Percentiles rank a stretch among this genome's conserved stretches.
Conservation (phyloP, 306 rosid species). For the Delonix regia region DNA sequence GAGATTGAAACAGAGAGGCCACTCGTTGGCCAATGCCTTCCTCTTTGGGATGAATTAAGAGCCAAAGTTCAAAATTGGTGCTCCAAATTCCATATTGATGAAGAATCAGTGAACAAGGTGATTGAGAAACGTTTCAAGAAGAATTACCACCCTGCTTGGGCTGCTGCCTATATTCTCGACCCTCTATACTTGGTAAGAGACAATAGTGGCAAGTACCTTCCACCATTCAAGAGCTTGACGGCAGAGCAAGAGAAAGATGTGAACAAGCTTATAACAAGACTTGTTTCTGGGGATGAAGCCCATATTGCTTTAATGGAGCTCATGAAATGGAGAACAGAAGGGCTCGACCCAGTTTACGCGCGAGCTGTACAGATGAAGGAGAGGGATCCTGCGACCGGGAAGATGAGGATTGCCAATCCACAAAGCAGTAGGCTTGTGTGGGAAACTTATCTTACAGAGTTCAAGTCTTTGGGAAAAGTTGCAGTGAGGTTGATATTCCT, state of each 20-base stretch:
- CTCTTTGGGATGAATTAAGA: constrained; percentile 81
- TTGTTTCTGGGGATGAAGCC: constrained; percentile 60
- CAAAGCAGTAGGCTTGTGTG: constrained; percentile 73
- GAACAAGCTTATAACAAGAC: constrained; percentile 61
- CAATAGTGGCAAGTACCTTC: constrained; percentile 67
- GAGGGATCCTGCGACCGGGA: constrained; percentile 61
- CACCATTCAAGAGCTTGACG: constrained; percentile 63
- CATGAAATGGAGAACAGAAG: constrained; percentile 76
- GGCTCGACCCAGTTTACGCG: constrained; percentile 69
- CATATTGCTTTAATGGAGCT: constrained; percentile 71
- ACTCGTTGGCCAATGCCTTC: constrained; percentile 83
- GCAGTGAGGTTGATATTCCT: constrained; percentile 74
- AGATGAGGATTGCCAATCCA: constrained; percentile 60
- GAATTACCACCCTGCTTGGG: constrained; percentile 79
- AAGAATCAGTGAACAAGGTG: constrained; percentile 52
- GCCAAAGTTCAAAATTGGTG: constrained; percentile 72
- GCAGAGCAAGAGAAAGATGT: constrained; percentile 71
- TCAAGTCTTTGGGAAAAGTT: constrained; percentile 64
- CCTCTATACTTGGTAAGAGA: constrained; percentile 63
- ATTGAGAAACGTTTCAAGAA: constrained; percentile 64
- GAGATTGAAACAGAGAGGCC: constrained; percentile 81
- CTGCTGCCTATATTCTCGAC: constrained; percentile 65
- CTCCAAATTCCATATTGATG: constrained; percentile 53
- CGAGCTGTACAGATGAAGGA: constrained; percentile 71
- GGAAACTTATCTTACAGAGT: constrained; percentile 63